Conservation (phyloP, 495 filamentous ascomycete species). For the Delitschia confertaspora region DNA sequence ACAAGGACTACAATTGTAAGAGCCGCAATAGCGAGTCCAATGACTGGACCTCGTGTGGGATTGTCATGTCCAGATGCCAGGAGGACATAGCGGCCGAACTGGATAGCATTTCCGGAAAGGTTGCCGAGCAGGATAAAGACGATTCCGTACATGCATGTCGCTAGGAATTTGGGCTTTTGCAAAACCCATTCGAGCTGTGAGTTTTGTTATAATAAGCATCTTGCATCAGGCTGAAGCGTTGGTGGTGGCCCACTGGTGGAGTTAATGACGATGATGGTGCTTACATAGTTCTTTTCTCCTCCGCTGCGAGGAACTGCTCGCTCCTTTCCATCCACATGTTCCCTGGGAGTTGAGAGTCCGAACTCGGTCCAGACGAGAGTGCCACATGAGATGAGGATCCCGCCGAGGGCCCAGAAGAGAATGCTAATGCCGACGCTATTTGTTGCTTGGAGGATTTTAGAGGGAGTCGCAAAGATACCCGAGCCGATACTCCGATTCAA, state of each 20-base stretch:
- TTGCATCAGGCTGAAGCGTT: too few relatives aligned
- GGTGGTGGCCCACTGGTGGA: too few relatives aligned
- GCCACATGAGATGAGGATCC: slow-evolving; percentile 42
- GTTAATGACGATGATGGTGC: background rate
- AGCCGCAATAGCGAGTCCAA: slow-evolving; percentile 37
- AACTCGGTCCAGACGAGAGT: slow-evolving; percentile 30
- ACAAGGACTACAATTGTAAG: slow-evolving; percentile 40
- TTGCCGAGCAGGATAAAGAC: slow-evolving; percentile 49
- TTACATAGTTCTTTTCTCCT: background rate
- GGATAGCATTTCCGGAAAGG: slow-evolving; percentile 48
- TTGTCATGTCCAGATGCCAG: background rate
- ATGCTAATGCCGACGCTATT: slow-evolving; percentile 46
- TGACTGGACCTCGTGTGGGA: slow-evolving; percentile 1
- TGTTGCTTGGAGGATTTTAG: slow-evolving; percentile 29
- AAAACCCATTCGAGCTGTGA: slow-evolving; percentile 57
- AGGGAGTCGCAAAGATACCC: slow-evolving; percentile 38
- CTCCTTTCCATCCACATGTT: too few relatives aligned
- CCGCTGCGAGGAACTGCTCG: background rate
- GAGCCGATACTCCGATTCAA: slow-evolving; percentile 38
- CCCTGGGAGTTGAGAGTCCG: slow-evolving; percentile 42
- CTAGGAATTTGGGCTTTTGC: slow-evolving; percentile 55
- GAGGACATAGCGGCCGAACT: slow-evolving; percentile 64
- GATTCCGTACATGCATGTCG: slow-evolving; percentile 53
- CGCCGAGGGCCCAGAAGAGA: slow-evolving; percentile 47
- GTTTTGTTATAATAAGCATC: background rate